Conservation (phyloP, 257 asterid species). For the Ophiorrhiza pumila region DNA sequence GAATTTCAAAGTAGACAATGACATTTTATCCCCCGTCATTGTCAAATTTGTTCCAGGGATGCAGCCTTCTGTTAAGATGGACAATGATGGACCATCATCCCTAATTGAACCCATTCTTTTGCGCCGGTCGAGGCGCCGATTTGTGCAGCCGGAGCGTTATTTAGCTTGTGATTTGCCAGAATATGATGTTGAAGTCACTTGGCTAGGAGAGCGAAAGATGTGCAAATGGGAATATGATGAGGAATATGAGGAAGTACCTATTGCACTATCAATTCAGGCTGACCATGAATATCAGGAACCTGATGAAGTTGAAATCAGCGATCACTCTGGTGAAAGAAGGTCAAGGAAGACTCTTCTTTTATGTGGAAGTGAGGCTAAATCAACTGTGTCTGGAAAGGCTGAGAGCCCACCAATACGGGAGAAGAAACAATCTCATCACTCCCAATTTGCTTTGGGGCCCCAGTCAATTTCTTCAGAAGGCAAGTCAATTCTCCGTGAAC, state of each 20-base stretch:
- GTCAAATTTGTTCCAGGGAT: constrained; percentile 31
- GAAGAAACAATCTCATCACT: constrained; percentile 21
- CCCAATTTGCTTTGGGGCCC: constrained; percentile 33
- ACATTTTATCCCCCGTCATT: constrained; percentile 36
- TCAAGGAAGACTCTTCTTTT: constrained; percentile 18
- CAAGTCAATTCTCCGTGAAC: constrained; percentile 23
- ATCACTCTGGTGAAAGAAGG: constrained; percentile 17
- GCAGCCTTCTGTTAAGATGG: constrained; percentile 19
- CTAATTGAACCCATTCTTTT: constrained; percentile 41
- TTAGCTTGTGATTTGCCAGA: constrained; percentile 61
- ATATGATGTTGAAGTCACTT: constrained; percentile 62
- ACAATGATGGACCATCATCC: constrained; percentile 35
- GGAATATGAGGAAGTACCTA: constrained; percentile 34
- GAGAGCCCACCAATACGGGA: constrained; percentile 1
- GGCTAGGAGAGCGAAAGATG: constrained; percentile 65
- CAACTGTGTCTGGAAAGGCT: constrained; percentile 19
- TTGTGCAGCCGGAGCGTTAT: constrained; percentile 71
- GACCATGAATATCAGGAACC: constrained; percentile 41
- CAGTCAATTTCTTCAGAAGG: constrained; percentile 28
- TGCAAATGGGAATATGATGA: constrained; percentile 35
- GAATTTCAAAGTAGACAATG: constrained; percentile 66
- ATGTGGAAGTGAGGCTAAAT: constrained; percentile 21
- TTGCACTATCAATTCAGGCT: constrained; percentile 73
- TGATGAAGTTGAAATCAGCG: constrained; percentile 26
- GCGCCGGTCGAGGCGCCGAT: constrained; percentile 78